Evolutionary conservation across 2,329 filamentous ascomycete genomes (phyloP).

Genomic region (Xylariaceae sp.): DNA sequence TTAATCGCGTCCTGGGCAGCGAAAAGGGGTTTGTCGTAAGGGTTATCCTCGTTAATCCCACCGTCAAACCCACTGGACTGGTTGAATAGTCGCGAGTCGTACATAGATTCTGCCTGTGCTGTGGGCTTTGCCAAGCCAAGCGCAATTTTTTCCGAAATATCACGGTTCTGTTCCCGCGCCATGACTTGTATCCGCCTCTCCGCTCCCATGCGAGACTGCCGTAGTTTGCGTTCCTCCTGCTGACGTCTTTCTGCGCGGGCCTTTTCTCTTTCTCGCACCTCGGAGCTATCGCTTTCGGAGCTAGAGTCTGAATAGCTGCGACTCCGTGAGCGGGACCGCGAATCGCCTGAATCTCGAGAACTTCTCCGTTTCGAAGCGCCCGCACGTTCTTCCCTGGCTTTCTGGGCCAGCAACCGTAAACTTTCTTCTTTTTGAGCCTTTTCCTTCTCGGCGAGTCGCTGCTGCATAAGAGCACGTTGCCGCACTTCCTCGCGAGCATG

Average conservation of each 20-base stretch:
- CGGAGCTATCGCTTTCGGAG: slow-evolving; percentile 61
- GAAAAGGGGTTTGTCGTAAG: slow-evolving; percentile 95
- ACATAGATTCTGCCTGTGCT: slow-evolving; percentile 89
- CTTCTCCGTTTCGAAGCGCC: slow-evolving; percentile 47
- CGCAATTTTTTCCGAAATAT: slow-evolving; percentile 95
- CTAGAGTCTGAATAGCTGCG: slow-evolving; percentile 52
- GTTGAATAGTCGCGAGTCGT: slow-evolving; percentile 93
- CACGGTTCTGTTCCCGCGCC: slow-evolving; percentile 90
- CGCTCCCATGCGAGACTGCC: slow-evolving; percentile 92
- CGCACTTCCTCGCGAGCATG: slow-evolving; percentile 95
- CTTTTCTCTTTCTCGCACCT: slow-evolving; percentile 69
- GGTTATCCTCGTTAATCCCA: slow-evolving; percentile 96
- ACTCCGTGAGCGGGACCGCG: slow-evolving; percentile 45
- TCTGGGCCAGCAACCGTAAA: slow-evolving; percentile 79
- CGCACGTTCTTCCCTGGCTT: slow-evolving; percentile 78
- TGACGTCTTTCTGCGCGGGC: slow-evolving; percentile 71
- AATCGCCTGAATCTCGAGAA: slow-evolving; percentile 40
- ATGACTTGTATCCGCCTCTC: slow-evolving; percentile 89
- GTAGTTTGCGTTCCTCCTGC: slow-evolving; percentile 83
- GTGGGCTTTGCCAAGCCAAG: slow-evolving; percentile 93
- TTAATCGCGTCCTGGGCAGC: slow-evolving; percentile 91
- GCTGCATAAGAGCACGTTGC: slow-evolving; percentile 90
- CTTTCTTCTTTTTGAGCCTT: slow-evolving; percentile 92
- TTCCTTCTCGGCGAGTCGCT: slow-evolving; percentile 92
- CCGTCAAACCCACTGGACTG: slow-evolving; percentile 85